phyloP scores from a whole-genome alignment of 371 early-diverging fungal genomes.

The Sporodiniella umbellata region DNA sequence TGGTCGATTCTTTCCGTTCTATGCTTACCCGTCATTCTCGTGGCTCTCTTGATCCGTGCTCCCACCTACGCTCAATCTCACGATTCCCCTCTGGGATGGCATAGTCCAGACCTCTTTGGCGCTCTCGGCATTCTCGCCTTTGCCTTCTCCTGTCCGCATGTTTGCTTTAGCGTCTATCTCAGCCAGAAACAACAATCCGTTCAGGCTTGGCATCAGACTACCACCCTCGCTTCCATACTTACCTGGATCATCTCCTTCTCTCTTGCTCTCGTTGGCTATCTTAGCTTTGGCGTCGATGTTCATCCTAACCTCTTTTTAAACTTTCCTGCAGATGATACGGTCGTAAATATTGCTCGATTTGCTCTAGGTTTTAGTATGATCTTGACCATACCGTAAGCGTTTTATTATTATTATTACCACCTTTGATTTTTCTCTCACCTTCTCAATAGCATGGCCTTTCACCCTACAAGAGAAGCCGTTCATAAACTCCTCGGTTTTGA shows the following conservation, averaged over 20 bases:
- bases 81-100: slow-evolving; percentile 40
- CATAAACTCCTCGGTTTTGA: slow-evolving; percentile 54
- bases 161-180: slow-evolving; percentile 52
- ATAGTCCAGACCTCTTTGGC: slow-evolving; percentile 50
- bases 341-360: slow-evolving; percentile 54
- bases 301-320: slow-evolving; percentile 56
- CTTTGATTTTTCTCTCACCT: not conserved
- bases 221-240: slow-evolving; percentile 41
- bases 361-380: slow-evolving; percentile 56
- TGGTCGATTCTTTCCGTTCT: slow-evolving; percentile 56
- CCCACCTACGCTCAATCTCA: slow-evolving; percentile 52
- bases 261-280: slow-evolving; percentile 59
- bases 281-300: slow-evolving; percentile 54
- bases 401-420: slow-evolving; percentile 8
- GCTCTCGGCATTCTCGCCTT: slow-evolving; percentile 64
- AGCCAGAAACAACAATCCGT: slow-evolving; percentile 44
- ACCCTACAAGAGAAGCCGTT: slow-evolving; percentile 54
- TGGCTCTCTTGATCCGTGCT: slow-evolving; percentile 46
- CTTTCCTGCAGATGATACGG: slow-evolving; percentile 48
- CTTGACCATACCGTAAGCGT: slow-evolving; percentile 51
- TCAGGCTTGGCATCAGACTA: slow-evolving; percentile 44
- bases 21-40: slow-evolving; percentile 50
- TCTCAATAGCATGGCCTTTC: slow-evolving; percentile 46
- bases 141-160: slow-evolving; percentile 61
- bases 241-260: slow-evolving; percentile 54